phyloP scores from a whole-genome alignment of 2,329 filamentous ascomycete species.

The Microcyclospora tardicrescens region DNA sequence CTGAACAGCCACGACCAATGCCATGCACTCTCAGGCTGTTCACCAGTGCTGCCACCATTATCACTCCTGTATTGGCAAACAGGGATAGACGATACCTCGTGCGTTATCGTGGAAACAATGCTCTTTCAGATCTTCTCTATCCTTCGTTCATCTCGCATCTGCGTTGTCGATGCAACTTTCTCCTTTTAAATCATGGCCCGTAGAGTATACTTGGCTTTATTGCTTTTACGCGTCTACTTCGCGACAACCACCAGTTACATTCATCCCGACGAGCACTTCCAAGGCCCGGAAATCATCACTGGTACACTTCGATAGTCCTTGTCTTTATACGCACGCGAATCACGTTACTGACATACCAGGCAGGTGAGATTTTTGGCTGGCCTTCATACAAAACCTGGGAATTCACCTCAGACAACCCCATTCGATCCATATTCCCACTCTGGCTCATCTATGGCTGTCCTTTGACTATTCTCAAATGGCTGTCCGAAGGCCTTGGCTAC shows the following conservation, averaged over 20 bases:
- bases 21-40: too few relatives aligned
- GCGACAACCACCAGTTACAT: conserved; percentile 91
- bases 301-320: conserved; percentile 44
- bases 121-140: too few relatives aligned
- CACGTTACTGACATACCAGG: conserved; percentile 1
- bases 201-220: conserved; percentile 71
- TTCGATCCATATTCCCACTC: conserved; percentile 91
- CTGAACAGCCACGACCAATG: too few relatives aligned
- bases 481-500: conserved; percentile 77
- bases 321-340: neutral
- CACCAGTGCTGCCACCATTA: too few relatives aligned
- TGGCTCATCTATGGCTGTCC: conserved; percentile 92
- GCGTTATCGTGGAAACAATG: too few relatives aligned
- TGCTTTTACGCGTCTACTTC: conserved; percentile 83
- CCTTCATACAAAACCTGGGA: conserved; percentile 89
- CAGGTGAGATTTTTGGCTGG: conserved; percentile 86
- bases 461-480: conserved; percentile 83
- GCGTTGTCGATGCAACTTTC: neutral
- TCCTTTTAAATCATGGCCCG: conserved; percentile 60
- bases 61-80: too few relatives aligned
- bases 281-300: conserved; percentile 92
- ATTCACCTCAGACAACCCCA: conserved; percentile 75
- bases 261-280: conserved; percentile 97
- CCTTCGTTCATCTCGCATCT: neutral
- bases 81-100: too few relatives aligned